phyloP scores from a whole-genome alignment of 257 asterid genomes.

The Jasminum sambac region DNA sequence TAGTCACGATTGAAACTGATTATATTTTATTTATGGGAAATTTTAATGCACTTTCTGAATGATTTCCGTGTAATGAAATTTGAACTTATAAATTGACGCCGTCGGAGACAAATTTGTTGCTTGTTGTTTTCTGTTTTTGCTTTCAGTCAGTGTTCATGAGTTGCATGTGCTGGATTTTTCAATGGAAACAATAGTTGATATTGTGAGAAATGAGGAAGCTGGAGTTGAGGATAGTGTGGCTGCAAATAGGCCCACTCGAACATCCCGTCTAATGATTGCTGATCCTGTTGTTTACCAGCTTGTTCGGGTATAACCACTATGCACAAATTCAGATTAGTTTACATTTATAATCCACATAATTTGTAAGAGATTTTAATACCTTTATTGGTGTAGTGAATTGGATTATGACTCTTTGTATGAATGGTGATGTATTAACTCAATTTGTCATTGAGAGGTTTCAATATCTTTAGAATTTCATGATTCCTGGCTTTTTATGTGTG shows the following conservation, averaged over 20 bases:
- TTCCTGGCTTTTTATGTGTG: background rate
- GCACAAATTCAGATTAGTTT: background rate
- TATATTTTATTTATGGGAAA: background rate
- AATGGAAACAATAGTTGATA: conserved; percentile 57
- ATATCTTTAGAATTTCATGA: background rate
- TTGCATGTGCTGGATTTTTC: conserved; percentile 41
- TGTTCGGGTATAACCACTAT: conserved; percentile 53
- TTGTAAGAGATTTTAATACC: background rate
- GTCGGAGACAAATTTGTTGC: background rate
- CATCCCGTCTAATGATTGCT: conserved; percentile 35
- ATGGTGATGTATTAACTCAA: background rate
- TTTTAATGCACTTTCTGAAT: conserved; percentile 18
- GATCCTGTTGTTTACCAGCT: conserved; percentile 87
- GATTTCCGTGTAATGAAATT: conserved; percentile 15
- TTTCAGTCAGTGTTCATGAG: conserved; percentile 42
- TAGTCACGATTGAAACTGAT: background rate
- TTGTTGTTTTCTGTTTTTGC: background rate
- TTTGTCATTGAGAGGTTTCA: background rate
- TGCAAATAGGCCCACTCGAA: conserved; percentile 8
- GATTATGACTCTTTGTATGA: background rate
- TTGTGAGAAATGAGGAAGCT: conserved; percentile 46
- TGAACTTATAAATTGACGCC: conserved; percentile 16
- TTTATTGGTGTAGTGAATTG: background rate
- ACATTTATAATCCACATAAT: background rate
- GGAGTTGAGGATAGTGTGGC: conserved; percentile 35